Conservation (phyloP, 192 early-diverging fungal genomes). For the Gaertneriomyces semiglobifer region DNA sequence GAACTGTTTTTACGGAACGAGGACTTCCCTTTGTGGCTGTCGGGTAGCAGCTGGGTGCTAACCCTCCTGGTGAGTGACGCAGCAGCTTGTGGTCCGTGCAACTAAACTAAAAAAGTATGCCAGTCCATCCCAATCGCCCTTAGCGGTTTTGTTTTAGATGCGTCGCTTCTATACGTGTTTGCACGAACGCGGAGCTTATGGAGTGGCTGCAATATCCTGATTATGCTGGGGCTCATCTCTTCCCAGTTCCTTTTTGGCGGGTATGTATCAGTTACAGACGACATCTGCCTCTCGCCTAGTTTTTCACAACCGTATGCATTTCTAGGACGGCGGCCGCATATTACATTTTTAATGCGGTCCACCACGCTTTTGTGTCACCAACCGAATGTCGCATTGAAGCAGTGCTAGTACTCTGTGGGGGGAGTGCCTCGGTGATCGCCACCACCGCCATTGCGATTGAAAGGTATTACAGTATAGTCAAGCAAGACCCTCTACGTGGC, state of each 20-base stretch:
- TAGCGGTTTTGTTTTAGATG: background rate
- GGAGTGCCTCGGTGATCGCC: background rate
- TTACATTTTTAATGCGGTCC: background rate
- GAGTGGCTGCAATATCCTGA: background rate
- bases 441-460: background rate
- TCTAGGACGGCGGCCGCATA: background rate
- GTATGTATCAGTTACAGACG: background rate
- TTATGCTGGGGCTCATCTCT: background rate
- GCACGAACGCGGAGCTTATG: background rate
- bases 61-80: background rate
- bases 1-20: background rate
- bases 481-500: background rate
- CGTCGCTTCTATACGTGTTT: background rate
- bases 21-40: background rate
- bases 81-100: background rate
- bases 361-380: background rate
- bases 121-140: background rate
- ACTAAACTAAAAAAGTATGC: background rate
- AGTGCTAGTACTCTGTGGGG: background rate
- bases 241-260: background rate
- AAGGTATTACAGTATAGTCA: background rate
- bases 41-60: background rate
- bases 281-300: background rate
- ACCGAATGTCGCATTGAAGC: background rate
- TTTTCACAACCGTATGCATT: background rate